These are phyloP conservation scores for Neurospora cerealis DNA, from an alignment of 495 filamentous ascomycete species.

Conservation along the genomic window DNA sequence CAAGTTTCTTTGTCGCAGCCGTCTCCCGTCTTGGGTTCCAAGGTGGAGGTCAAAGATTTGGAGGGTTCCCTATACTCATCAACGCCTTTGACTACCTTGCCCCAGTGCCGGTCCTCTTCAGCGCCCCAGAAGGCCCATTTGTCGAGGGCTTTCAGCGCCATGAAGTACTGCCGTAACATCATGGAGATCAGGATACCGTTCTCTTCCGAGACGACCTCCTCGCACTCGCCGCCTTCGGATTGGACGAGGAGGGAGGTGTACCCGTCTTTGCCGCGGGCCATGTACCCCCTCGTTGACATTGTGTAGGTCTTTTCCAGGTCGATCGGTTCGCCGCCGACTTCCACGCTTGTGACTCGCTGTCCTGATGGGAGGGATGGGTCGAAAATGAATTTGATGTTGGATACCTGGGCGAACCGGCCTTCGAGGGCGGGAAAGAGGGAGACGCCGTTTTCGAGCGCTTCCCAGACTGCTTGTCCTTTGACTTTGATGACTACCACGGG, in stretches of 20 bases:
- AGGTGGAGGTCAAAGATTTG: neutral
- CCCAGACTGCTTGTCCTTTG: slow-evolving; percentile 53
- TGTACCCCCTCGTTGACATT: slow-evolving; percentile 72
- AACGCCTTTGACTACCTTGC: slow-evolving; percentile 41
- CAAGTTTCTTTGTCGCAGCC: neutral
- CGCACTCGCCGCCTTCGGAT: slow-evolving; percentile 59
- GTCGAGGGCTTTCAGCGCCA: slow-evolving; percentile 68
- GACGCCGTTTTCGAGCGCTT: slow-evolving; percentile 75
- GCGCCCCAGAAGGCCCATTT: slow-evolving; percentile 59
- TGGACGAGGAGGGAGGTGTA: slow-evolving; percentile 61
- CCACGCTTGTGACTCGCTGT: slow-evolving; percentile 52
- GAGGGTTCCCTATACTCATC: neutral
- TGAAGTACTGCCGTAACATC: slow-evolving; percentile 81
- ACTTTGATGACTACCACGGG: slow-evolving; percentile 70
- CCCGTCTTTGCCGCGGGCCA: slow-evolving; percentile 77
- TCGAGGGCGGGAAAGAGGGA: slow-evolving; percentile 73
- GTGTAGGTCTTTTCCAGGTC: slow-evolving; percentile 52
- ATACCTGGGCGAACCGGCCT: slow-evolving; percentile 73
- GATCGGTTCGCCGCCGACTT: slow-evolving; percentile 48
- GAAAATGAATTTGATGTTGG: slow-evolving; percentile 63
- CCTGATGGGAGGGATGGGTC: slow-evolving; percentile 49
- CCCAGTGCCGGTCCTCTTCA: slow-evolving; percentile 50
- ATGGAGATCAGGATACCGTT: slow-evolving; percentile 76
- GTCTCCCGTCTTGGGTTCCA: neutral
- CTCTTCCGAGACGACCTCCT: slow-evolving; percentile 73